Base-by-base conservation (phyloP, 2,329 filamentous ascomycete genomes). In the Lachnellula arida region DNA sequence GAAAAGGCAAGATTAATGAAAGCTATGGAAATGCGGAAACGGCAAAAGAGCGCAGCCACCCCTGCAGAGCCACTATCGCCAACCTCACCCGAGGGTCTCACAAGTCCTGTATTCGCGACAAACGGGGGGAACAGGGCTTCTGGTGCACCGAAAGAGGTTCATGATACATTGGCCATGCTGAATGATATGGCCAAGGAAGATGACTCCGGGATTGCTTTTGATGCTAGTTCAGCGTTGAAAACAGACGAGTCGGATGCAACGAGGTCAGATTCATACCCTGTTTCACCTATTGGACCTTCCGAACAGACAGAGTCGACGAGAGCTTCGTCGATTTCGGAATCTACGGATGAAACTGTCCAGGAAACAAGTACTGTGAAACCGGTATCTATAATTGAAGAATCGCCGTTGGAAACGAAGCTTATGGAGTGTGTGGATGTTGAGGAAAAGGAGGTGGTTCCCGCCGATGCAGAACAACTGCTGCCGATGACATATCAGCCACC, bases 1-100 rank as follows among this genome's bases (percentile, higher is more conserved):
- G 94, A 99, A 71, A 97, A 95, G 75, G 85, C 89, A 58, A 82
- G 94, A 53, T 77, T 99, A 60, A 92, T 96, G 89, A 97, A 95
- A 75, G 94, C 94, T 7, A 81, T 97, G 74, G 89, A 97, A 72
- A 73, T 97, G 63, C 82, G 93, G 51, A 94, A 95, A 72, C 91
- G 88, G 73, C 91, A 91, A 71, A 85, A 86, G 67, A 72, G 72
- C 50, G 68, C 62, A 32, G 48, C 56, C 40, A 43, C 46, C 17
- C 51, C 57, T 17, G 15, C 42, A 19, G 53, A 55, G 6, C 44
- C 51, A 22, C 17, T 39, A 19, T 49, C 55, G 11, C 39, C 57
- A 51, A 49, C 49, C 22, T 44, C 55, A 7, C 44, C 22, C 23
- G 54, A 61, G 12, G 46, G 34, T n/a, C 47, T 54, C 7, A 46